Base-by-base conservation (phyloP, 2,329 filamentous ascomycete species). In the Hypoxylon sp. region DNA sequence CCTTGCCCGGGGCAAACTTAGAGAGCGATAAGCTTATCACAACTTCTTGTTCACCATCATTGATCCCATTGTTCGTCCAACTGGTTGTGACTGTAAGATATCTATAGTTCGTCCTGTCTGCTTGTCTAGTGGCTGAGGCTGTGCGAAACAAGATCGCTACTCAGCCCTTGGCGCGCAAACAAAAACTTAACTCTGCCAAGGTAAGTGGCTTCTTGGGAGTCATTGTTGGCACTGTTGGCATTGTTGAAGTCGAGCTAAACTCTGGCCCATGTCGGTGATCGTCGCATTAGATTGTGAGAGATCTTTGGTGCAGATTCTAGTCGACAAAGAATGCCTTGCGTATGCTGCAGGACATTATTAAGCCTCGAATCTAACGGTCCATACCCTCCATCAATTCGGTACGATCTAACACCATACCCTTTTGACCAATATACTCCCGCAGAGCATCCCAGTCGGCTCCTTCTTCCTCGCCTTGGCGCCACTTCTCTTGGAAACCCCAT, bases 321-420 rank as follows among this genome's bases (percentile, higher is more conserved):
- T 39, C 26, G 24, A 19, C 4, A 30, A 39, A 19, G 44, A 13
- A 15, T 19, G 24, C 34, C 43, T 41, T 50, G 26, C n/a, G 26
- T 15, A 44, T 28, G 26, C 11, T 17, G 44, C 24, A 32, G 28
- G 56, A 32, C 15, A 46, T 30, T 30, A 17, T 28, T 26, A 32
- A 15, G 30, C 30, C 17, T 30, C 28, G 37, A 28, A 61, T 43
- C 62, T 74, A 91, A 73, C 92, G 85, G 19, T 67, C 60, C 93
- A 97, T 97, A 17, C 94, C 95, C 69, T 93, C 90, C 92, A 98
- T 94, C 72, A 97, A 84, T 75, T 94, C 91, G 15, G 93, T 89
- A 68, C 90, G 89, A 78, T 99, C 95, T 54, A 99, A 80, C 69
- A 97, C 85, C 94, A 98, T 97, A 26, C 91, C 91, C 74, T 91